Evolutionary conservation across 345 rosid species (phyloP).

Genomic region (Trapa incisa): DNA sequence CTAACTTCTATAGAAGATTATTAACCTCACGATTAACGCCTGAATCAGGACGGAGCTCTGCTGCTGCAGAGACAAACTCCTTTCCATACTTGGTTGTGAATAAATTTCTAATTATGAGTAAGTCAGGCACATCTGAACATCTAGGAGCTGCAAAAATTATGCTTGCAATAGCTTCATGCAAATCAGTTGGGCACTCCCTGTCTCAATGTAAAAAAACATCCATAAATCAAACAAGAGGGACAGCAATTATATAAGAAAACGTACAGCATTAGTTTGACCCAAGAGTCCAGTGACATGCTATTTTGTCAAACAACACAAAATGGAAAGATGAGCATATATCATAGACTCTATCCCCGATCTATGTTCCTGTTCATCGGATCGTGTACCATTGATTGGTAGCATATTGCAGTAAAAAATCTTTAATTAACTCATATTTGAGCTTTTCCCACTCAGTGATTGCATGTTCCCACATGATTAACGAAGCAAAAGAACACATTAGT

Average conservation of each 20-base stretch:
- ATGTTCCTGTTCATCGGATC: background rate
- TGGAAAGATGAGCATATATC: background rate
- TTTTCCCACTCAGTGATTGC: background rate
- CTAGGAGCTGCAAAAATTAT: slow-evolving; percentile 93
- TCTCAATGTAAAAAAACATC: background rate
- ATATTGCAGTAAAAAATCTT: background rate
- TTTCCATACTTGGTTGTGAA: slow-evolving; percentile 78
- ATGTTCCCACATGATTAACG: background rate
- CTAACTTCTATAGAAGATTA: slow-evolving; percentile 11
- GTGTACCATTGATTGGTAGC: background rate
- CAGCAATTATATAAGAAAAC: too few species aligned
- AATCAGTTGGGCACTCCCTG: slow-evolving; percentile 86
- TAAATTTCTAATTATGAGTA: slow-evolving; percentile 65
- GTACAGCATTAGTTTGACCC: too few species aligned
- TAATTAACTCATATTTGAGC: background rate
- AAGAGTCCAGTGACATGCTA: background rate
- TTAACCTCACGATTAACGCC: slow-evolving; percentile 87
- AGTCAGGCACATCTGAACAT: slow-evolving; percentile 88
- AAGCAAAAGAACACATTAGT: background rate
- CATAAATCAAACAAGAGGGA: background rate
- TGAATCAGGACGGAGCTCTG: slow-evolving; percentile 90
- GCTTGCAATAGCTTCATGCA: slow-evolving; percentile 85
- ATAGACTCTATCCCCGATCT: background rate
- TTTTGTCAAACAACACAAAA: background rate
- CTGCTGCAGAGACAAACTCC: slow-evolving; percentile 57